phyloP scores from a whole-genome alignment of 2,329 filamentous ascomycete species.

The Aurifilum marmelostoma region DNA sequence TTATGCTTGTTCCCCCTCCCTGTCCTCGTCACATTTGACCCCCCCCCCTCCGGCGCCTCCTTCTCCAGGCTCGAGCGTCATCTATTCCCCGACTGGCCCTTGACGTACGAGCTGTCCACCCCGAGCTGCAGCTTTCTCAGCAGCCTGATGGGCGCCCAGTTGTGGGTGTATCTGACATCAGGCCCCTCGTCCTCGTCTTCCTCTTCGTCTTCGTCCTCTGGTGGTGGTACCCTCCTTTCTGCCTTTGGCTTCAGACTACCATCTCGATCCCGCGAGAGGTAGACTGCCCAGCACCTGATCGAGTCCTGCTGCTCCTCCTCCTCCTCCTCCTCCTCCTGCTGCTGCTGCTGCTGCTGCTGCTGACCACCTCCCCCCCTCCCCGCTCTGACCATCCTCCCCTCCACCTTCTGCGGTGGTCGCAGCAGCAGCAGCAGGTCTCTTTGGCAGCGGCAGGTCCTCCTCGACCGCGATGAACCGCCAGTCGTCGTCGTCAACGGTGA shows the following conservation, averaged over 20 bases:
- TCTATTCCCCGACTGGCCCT: conserved; percentile 27
- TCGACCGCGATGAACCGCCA: conserved; percentile 48
- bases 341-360: conserved; percentile 25
- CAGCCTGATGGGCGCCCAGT: conserved; percentile 44
- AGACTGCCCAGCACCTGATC: conserved; percentile 28
- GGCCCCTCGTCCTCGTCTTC: conserved; percentile 32
- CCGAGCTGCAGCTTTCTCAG: conserved; percentile 46
- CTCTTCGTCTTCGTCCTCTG: conserved; percentile 36
- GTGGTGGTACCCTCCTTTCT: conserved; percentile 16
- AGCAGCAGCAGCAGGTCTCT: neutral
- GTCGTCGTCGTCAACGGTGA: conserved; percentile 46
- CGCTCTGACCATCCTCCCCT: conserved; percentile 18
- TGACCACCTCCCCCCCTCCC: conserved; percentile 25
- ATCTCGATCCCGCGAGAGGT: conserved; percentile 29
- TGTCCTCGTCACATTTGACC: neutral
- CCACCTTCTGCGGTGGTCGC: conserved; percentile 3
- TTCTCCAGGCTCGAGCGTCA: neutral
- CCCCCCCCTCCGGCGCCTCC: neutral
- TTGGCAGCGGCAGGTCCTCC: conserved; percentile 32
- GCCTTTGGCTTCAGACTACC: conserved; percentile 30
- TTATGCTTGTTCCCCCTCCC: neutral
- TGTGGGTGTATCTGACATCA: conserved; percentile 31
- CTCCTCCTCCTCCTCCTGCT: conserved; percentile 26
- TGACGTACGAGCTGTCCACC: conserved; percentile 52
- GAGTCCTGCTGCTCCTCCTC: conserved; percentile 27